Evolutionary conservation across 257 asterid genomes (phyloP).

Genomic region (Solanum raphanifolium): DNA sequence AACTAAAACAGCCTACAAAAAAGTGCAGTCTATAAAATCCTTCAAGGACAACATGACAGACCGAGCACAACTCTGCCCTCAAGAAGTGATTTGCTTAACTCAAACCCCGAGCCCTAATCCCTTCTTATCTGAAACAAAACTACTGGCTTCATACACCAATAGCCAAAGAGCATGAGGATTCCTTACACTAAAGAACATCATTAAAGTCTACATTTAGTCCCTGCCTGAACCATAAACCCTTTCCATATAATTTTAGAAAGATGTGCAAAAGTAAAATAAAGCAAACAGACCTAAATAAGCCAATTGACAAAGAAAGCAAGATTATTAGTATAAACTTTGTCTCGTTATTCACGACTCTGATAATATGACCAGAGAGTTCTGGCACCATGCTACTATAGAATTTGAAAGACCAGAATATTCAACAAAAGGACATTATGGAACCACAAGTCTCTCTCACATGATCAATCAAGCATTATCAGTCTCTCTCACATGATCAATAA

Average conservation of each 20-base stretch:
- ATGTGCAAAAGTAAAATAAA: not conserved
- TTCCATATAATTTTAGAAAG: not conserved
- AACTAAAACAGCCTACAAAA: not conserved
- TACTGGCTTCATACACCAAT: not conserved
- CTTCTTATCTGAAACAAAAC: not conserved
- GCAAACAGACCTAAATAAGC: not conserved
- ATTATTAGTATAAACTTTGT: not conserved
- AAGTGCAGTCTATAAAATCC: not conserved
- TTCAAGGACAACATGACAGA: not conserved
- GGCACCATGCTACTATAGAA: not conserved
- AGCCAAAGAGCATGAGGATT: not conserved
- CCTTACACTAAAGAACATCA: not conserved
- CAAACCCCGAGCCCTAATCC: not conserved
- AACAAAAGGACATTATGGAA: not conserved
- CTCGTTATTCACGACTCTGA: not conserved
- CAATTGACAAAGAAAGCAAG: not conserved
- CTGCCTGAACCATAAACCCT: not conserved
- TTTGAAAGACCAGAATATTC: not conserved
- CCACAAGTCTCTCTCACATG: not conserved
- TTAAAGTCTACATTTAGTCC: not conserved
- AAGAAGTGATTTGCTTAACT: not conserved
- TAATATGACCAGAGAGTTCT: not conserved
- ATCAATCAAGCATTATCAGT: not conserved
- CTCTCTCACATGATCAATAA: not conserved
- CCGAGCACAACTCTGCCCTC: not conserved